A percentile compares a stretch with the other conserved stretches of the same genome.
Evolutionary conservation across 2,329 filamentous ascomycete species (phyloP).

Genomic region (Colletotrichum eremochloae): DNA sequence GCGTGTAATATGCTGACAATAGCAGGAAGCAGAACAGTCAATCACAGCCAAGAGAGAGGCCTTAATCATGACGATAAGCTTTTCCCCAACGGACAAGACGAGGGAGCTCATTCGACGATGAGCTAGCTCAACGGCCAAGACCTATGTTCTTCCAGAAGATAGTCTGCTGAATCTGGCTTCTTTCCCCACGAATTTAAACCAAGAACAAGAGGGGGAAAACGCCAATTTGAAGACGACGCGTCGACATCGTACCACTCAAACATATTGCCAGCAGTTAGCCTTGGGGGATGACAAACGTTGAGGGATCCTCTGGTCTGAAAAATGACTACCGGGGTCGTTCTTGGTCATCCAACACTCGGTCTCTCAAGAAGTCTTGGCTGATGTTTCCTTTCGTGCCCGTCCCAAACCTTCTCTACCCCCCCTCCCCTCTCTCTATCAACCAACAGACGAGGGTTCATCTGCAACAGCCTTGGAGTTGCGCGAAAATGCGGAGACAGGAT

Average conservation of each 20-base stretch:
- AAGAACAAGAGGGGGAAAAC: not conserved
- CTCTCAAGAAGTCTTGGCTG: not conserved
- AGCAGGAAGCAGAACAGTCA: not conserved
- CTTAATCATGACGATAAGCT: not conserved
- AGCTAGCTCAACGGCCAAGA: not conserved
- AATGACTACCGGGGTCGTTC: not conserved
- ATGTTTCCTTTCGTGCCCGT: not conserved
- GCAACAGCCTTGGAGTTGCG: not conserved
- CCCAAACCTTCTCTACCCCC: not conserved
- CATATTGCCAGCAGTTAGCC: conserved; percentile 3
- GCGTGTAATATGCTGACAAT: conserved; percentile 1
- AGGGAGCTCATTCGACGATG: not conserved
- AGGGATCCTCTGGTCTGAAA: not conserved
- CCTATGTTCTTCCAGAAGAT: not conserved
- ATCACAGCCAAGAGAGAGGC: not conserved
- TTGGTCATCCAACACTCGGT: not conserved
- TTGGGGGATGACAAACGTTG: not conserved
- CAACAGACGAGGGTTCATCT: conserved; percentile 5
- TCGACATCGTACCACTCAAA: conserved; percentile 25
- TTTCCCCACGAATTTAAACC: not conserved
- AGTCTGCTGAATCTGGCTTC: not conserved
- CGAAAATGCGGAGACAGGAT: conserved; percentile 9
- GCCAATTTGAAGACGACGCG: not conserved
- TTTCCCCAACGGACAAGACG: not conserved
- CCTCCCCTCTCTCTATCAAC: not conserved